Evolutionary conservation across 2,329 filamentous ascomycete genomes (phyloP).

Genomic region (Colletotrichum sp.): DNA sequence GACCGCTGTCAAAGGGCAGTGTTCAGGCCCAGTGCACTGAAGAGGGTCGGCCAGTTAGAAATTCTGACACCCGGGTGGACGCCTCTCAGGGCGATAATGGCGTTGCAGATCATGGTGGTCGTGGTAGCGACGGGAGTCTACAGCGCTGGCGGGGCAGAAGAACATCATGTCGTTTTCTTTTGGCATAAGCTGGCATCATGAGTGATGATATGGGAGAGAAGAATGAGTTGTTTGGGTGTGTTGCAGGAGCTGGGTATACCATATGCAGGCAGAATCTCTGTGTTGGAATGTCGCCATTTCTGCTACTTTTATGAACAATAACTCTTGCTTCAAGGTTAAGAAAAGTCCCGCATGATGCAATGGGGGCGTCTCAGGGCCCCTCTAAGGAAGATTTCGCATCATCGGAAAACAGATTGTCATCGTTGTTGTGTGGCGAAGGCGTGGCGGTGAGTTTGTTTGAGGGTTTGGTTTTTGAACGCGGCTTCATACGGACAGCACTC

Average conservation of each 20-base stretch:
- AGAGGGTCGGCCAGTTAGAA: not conserved
- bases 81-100: not conserved
- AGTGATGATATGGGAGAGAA: not conserved
- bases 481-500: not conserved
- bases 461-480: not conserved
- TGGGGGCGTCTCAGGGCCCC: not conserved
- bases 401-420: not conserved
- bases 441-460: not conserved
- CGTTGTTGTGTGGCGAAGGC: not conserved
- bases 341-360: not conserved
- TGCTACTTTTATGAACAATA: not conserved
- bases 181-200: not conserved
- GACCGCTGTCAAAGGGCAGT: not conserved
- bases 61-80: not conserved
- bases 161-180: not conserved
- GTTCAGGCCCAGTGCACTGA: not conserved
- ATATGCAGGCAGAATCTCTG: not conserved
- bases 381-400: not conserved
- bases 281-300: not conserved
- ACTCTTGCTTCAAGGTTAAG: not conserved
- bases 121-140: not conserved
- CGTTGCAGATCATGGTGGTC: not conserved
- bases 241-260: not conserved
- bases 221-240: not conserved
- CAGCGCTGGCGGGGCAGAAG: not conserved